Base-by-base conservation (phyloP, 257 asterid species). In the Ocimum tenuiflorum region DNA sequence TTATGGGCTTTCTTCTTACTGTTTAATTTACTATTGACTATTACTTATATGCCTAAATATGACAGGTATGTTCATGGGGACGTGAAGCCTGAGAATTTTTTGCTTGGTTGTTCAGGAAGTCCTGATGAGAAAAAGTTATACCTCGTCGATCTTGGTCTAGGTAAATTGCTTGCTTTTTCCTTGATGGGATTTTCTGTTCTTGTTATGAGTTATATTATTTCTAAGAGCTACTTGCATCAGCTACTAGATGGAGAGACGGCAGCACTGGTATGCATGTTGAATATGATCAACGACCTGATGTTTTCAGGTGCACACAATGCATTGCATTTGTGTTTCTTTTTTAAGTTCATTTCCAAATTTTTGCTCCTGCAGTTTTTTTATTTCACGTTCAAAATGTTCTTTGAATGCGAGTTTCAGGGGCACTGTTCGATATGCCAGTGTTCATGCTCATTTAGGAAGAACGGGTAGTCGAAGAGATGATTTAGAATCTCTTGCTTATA, bases 341-440 rank as follows among this genome's bases (percentile, higher is more conserved):
- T 45, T 27, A 15, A 39, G 41, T 42, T 3, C 46, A 48, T 48
- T 13, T 9, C 38, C 0, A 24, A 29, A 20, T 42, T 46, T 50
- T 12, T 43, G 22, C 3, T 17, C 49, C 15, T 3, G 18, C 36
- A 27, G 22, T 60, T 42, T 36, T 53, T 29, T 60, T n/a, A 3
- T 27, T 29, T 50, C 20, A 35, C 41, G 36, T 13, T 64, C 31
- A 9, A 19, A 35, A 63, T 67, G 49, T 54, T 67, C 27, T 39
- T 56, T 77, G 70, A 45, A 43, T 67, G 39, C 79, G 77, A 50
- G 23, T 76, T 60, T 59, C 88, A 90, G 97, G 83, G 96, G 97
- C 64, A 87, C 97, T 38, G 89, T 87, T 58, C 89, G 96, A n/a
- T 90, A 90, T 58, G 96, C 97, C 24, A 84, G 96, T 63, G 97